phyloP scores from a whole-genome alignment of 1,139 yeast genomes.

The Saccharomyces hybrid region DNA sequence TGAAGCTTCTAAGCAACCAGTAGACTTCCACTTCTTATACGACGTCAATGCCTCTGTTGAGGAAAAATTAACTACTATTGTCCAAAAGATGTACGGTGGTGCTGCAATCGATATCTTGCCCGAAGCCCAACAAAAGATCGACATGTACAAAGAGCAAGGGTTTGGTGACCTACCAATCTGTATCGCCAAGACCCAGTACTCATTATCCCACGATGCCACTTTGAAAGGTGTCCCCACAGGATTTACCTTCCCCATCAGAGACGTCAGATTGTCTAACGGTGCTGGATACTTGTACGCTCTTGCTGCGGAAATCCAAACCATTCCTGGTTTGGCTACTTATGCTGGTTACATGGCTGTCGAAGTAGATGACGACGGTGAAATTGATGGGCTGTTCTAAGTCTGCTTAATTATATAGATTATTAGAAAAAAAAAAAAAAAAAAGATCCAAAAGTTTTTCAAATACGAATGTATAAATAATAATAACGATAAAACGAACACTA shows the following conservation, averaged over 20 bases:
- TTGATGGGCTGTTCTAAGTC: constrained; percentile 77
- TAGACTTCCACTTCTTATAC: constrained; percentile 50
- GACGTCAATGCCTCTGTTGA: constrained; percentile 54
- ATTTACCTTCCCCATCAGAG: constrained; percentile 89
- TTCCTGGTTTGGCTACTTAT: constrained; percentile 94
- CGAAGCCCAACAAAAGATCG: constrained; percentile 77
- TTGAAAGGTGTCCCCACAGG: constrained; percentile 95
- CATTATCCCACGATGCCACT: constrained; percentile 87
- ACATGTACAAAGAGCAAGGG: constrained; percentile 79
- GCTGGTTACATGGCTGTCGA: constrained; percentile 97
- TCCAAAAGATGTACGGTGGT: constrained; percentile 91
- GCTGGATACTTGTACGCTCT: constrained; percentile 95
- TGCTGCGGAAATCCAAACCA: constrained; percentile 95
- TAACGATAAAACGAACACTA: background rate
- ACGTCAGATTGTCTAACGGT: constrained; percentile 88
- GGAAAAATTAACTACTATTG: constrained; percentile 59
- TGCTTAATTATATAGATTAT: background rate
- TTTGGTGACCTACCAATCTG: constrained; percentile 90
- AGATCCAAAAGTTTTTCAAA: background rate
- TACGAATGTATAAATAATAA: background rate
- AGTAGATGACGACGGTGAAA: constrained; percentile 86
- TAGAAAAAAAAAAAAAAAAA: background rate
- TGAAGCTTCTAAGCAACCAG: constrained; percentile 42
- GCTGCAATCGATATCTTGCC: constrained; percentile 79
- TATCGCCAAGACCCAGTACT: constrained; percentile 96